A percentile compares a stretch with the other conserved stretches of the same genome.
Evolutionary conservation across 306 rosid species (phyloP).

Genomic region (Prunus fruticosa): DNA sequence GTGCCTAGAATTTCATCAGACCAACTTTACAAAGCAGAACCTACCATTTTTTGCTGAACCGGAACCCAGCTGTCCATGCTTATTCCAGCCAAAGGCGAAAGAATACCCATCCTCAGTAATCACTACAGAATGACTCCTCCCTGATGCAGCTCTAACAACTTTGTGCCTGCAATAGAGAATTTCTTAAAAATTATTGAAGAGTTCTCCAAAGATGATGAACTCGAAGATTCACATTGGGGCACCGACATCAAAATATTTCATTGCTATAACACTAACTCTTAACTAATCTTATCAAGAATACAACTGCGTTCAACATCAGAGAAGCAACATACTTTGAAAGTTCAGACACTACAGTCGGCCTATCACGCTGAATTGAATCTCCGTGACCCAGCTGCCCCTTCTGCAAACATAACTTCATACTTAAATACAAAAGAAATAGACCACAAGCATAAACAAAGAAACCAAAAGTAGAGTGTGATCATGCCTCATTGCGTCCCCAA

Average conservation of each 20-base stretch:
- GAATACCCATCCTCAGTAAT: constrained; percentile 80
- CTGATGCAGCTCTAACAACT: constrained; percentile 76
- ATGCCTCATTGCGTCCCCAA: constrained; percentile 98
- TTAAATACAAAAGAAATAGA: constrained; percentile 6
- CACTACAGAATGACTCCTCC: constrained; percentile 83
- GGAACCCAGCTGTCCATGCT: constrained; percentile 93
- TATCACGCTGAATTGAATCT: constrained; percentile 86
- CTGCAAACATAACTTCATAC: constrained; percentile 45
- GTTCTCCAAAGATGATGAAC: background rate
- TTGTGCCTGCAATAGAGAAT: constrained; percentile 50
- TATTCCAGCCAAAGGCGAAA: constrained; percentile 95
- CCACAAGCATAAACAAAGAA: background rate
- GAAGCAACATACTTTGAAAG: constrained; percentile 76
- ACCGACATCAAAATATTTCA: background rate
- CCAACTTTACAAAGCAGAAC: constrained; percentile 14
- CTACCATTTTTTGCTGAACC: constrained; percentile 80
- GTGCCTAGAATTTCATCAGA: background rate
- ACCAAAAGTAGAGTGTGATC: constrained; percentile 16
- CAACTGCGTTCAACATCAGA: background rate
- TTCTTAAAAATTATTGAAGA: too few species aligned
- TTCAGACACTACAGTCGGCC: constrained; percentile 94
- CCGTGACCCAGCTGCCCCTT: constrained; percentile 99
- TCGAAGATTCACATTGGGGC: background rate
- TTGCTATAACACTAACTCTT: background rate
- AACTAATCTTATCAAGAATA: background rate